Conservation (phyloP, 2,329 filamentous ascomycete species). For the Pseudogymnoascus sp. region DNA sequence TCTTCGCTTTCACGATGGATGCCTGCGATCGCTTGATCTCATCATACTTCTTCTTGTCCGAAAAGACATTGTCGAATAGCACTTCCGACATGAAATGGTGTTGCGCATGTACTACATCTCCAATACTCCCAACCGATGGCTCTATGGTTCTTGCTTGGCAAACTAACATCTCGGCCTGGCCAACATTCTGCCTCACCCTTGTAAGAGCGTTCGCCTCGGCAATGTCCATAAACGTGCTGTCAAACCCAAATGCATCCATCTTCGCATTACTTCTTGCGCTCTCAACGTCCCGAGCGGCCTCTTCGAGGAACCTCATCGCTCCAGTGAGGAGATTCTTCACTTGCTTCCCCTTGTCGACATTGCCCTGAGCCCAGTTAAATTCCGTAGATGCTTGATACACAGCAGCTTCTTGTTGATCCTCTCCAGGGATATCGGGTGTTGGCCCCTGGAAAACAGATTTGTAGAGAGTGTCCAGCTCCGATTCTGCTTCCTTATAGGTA, state of each 20-base stretch:
- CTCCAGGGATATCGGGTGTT: slow-evolving; percentile 44
- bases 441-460: slow-evolving; percentile 44
- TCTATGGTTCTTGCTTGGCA: slow-evolving; percentile 34
- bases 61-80: slow-evolving; percentile 47
- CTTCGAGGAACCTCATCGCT: slow-evolving; percentile 30
- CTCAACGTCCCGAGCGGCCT: slow-evolving; percentile 32
- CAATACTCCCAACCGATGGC: slow-evolving; percentile 31
- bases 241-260: slow-evolving; percentile 41
- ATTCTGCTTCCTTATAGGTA: slow-evolving; percentile 34
- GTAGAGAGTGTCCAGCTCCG: slow-evolving; percentile 43
- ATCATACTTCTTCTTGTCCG: slow-evolving; percentile 43
- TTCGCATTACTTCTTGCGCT: slow-evolving; percentile 34
- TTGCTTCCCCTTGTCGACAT: slow-evolving; percentile 34
- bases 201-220: slow-evolving; percentile 45
- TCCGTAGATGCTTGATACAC: slow-evolving; percentile 28
- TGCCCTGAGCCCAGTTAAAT: slow-evolving; percentile 32
- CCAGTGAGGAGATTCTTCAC: slow-evolving; percentile 34
- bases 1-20: slow-evolving; percentile 30
- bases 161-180: slow-evolving; percentile 33
- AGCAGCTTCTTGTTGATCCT: slow-evolving; percentile 39
- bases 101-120: slow-evolving; percentile 34
- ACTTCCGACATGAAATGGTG: slow-evolving; percentile 41
- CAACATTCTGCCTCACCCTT: slow-evolving; percentile 36
- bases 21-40: slow-evolving; percentile 38
- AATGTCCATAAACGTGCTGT: slow-evolving; percentile 40